These are phyloP conservation scores for Trifolium fragiferum DNA, from an alignment of 306 rosid species.

Conservation along the genomic window DNA sequence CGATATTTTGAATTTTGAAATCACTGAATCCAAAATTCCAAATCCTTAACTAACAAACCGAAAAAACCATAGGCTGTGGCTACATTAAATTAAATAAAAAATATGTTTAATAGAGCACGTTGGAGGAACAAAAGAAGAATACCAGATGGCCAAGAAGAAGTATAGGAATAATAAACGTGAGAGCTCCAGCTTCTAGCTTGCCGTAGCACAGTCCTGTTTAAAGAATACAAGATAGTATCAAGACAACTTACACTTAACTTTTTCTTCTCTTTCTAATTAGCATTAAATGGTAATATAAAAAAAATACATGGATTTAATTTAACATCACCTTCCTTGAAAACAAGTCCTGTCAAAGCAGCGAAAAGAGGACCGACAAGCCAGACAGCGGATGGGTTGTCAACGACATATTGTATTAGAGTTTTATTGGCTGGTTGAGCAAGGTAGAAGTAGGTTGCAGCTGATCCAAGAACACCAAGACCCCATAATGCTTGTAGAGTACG, in stretches of 20 bases:
- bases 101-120: slow-evolving; percentile 20
- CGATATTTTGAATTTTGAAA: neutral
- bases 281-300: neutral
- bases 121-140: slow-evolving; percentile 39
- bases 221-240: slow-evolving; percentile 35
- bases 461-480: slow-evolving; percentile 82
- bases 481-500: slow-evolving; percentile 84
- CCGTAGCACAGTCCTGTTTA: slow-evolving; percentile 92
- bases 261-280: neutral
- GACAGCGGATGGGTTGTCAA: slow-evolving; percentile 61
- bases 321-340: slow-evolving; percentile 84
- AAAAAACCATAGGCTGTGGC: slow-evolving; percentile 9
- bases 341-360: slow-evolving; percentile 90
- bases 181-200: slow-evolving; percentile 88
- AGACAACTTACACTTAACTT: slow-evolving; percentile 20
- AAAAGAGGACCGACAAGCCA: slow-evolving; percentile 94
- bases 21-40: neutral
- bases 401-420: slow-evolving; percentile 60
- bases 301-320: slow-evolving; percentile 10
- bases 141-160: slow-evolving; percentile 93
- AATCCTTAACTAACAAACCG: neutral
- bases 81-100: neutral
- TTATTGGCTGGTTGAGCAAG: slow-evolving; percentile 73
- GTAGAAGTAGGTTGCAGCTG: slow-evolving; percentile 56
- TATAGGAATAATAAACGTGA: slow-evolving; percentile 72